phyloP scores from a whole-genome alignment of 1,284 basidiomycete genomes.

The Mycena citricolor region DNA sequence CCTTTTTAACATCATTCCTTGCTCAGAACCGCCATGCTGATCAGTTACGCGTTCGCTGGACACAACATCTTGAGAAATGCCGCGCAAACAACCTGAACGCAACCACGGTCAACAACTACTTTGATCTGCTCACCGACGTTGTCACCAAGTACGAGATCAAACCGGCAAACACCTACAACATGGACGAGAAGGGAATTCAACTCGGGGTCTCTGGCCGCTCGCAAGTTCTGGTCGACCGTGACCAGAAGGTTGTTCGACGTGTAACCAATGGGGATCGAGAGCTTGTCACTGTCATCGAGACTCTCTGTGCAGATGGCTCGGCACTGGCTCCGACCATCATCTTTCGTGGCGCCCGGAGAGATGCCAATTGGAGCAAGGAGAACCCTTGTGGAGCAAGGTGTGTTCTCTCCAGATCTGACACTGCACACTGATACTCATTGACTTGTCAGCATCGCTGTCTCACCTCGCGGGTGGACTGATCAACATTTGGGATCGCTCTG shows the following conservation, averaged over 20 bases:
- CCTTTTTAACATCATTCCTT: not conserved
- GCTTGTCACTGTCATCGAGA: slow-evolving; percentile 37
- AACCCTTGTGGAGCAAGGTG: slow-evolving; percentile 25
- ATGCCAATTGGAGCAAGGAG: slow-evolving; percentile 29
- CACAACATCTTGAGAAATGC: slow-evolving; percentile 2
- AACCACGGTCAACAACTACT: slow-evolving; percentile 1
- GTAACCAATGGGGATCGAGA: slow-evolving; percentile 28
- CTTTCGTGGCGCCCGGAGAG: slow-evolving; percentile 30
- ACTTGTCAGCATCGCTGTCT: slow-evolving; percentile 27
- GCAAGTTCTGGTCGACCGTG: slow-evolving; percentile 1
- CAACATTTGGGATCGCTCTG: slow-evolving; percentile 28
- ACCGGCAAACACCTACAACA: slow-evolving; percentile 25
- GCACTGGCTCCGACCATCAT: slow-evolving; percentile 29
- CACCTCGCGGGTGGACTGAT: slow-evolving; percentile 37
- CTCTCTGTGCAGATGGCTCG: slow-evolving; percentile 35
- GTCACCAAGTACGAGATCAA: slow-evolving; percentile 1
- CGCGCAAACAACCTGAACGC: slow-evolving; percentile 1
- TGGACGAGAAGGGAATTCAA: slow-evolving; percentile 27
- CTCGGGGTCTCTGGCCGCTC: slow-evolving; percentile 4
- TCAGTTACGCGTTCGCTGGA: slow-evolving; percentile 3
- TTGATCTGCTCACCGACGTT: slow-evolving; percentile 3
- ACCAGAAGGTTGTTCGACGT: slow-evolving; percentile 1
- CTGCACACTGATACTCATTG: not conserved
- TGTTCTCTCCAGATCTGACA: slow-evolving; percentile 6
- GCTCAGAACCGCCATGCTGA: slow-evolving; percentile 9